Percentiles rank a stretch among this genome's conserved stretches.
phyloP scores from a whole-genome alignment of 371 early-diverging fungal species.

The Batkoa obscura region DNA sequence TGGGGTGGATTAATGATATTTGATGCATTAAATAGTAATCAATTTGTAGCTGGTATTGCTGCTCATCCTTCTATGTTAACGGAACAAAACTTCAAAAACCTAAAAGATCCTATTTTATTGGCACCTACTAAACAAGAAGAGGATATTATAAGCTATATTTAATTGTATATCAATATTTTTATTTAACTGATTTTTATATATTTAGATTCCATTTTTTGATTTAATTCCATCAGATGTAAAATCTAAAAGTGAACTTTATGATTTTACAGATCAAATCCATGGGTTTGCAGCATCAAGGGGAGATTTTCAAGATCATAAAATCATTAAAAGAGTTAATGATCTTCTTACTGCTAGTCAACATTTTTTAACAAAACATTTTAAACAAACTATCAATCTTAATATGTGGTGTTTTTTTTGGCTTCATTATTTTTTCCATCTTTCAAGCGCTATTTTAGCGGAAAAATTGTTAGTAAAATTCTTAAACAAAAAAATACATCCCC shows the following conservation, averaged over 20 bases:
- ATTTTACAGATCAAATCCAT: conserved; percentile 45
- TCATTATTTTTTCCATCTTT: too few species aligned
- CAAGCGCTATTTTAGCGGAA: too few species aligned
- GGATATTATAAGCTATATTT: conserved; percentile 19
- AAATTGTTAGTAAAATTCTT: too few species aligned
- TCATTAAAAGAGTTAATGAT: conserved; percentile 25
- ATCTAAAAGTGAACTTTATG: conserved; percentile 21
- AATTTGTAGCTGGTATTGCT: conserved; percentile 22
- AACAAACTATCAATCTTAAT: too few species aligned
- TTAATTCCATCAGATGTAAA: conserved; percentile 17
- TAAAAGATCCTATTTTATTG: conserved; percentile 30
- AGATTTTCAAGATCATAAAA: conserved; percentile 26
- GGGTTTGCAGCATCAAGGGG: conserved; percentile 51
- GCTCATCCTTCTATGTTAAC: conserved; percentile 39
- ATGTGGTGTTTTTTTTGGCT: too few species aligned
- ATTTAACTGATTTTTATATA: too few species aligned
- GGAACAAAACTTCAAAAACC: conserved; percentile 24
- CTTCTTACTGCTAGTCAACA: too few species aligned
- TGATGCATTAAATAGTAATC: neutral
- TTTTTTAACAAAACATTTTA: too few species aligned
- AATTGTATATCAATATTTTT: neutral
- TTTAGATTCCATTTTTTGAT: neutral
- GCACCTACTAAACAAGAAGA: conserved; percentile 42
- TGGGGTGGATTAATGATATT: conserved; percentile 3
- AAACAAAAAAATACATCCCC: too few species aligned